These are phyloP conservation scores for Chlorophyllum brunneum DNA, from an alignment of 768 basidiomycete species.

Conservation along the genomic window DNA sequence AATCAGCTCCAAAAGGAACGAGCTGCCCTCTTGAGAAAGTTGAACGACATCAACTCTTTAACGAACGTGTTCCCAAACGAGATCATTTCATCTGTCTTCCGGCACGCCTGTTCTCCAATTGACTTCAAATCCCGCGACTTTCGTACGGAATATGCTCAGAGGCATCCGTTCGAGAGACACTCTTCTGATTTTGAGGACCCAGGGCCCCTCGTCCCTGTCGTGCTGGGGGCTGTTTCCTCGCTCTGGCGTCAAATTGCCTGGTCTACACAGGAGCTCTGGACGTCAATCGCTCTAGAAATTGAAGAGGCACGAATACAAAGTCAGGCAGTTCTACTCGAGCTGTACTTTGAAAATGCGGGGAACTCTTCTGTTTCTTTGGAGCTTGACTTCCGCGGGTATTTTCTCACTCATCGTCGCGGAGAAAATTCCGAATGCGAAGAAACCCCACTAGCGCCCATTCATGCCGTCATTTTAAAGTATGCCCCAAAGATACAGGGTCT, in stretches of 20 bases:
- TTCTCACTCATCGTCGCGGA: background rate
- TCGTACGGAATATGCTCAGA: background rate
- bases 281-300: background rate
- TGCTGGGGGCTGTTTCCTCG: background rate
- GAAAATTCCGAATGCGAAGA: background rate
- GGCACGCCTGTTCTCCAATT: background rate
- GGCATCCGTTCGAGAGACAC: background rate
- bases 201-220: background rate
- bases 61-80: background rate
- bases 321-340: background rate
- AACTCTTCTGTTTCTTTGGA: background rate
- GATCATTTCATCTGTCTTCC: slow-evolving; percentile 6
- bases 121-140: background rate
- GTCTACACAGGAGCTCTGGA: slow-evolving; percentile 8
- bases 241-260: slow-evolving; percentile 4
- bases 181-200: background rate
- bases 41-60: background rate
- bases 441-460: background rate
- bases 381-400: background rate
- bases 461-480: slow-evolving; percentile 1
- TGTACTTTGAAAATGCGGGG: background rate
- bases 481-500: background rate
- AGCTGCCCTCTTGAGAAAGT: background rate
- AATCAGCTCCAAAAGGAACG: background rate
- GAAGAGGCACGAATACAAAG: background rate